phyloP scores from a whole-genome alignment of 2,329 filamentous ascomycete genomes.

The Endoconidiophora laricicola region DNA sequence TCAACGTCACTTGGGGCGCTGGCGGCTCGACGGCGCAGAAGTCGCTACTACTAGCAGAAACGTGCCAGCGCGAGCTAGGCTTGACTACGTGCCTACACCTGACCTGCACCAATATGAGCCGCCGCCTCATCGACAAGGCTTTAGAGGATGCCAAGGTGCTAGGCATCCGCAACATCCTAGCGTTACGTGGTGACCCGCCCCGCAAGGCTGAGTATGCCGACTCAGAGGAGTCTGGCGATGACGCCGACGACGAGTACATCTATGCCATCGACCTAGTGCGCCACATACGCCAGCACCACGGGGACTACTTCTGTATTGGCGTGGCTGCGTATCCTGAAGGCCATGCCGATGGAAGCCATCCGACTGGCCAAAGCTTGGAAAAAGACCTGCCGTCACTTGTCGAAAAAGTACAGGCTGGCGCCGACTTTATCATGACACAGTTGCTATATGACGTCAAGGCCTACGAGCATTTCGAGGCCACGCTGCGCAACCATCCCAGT shows the following conservation, averaged over 20 bases:
- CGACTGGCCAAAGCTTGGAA: constrained; percentile 49
- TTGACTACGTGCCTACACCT: constrained; percentile 91
- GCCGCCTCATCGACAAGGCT: constrained; percentile 68
- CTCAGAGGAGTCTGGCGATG: constrained; percentile 37
- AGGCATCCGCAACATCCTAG: constrained; percentile 86
- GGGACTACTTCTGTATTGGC: constrained; percentile 91
- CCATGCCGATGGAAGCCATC: constrained; percentile 79
- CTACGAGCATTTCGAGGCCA: constrained; percentile 64
- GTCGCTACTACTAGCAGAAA: constrained; percentile 83
- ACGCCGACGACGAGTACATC: constrained; percentile 58
- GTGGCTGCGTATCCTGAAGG: constrained; percentile 93
- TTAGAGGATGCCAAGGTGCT: constrained; percentile 79
- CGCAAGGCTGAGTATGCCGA: constrained; percentile 73
- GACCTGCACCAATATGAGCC: constrained; percentile 96
- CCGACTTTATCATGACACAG: constrained; percentile 97
- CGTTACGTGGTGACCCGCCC: constrained; percentile 79
- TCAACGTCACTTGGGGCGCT: constrained; percentile 96
- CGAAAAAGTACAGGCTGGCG: constrained; percentile 80
- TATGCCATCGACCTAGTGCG: constrained; percentile 80
- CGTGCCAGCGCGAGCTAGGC: constrained; percentile 81
- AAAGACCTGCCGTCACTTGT: constrained; percentile 77
- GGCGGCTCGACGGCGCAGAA: constrained; percentile 83
- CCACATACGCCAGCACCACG: constrained; percentile 74
- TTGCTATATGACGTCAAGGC: constrained; percentile 83
- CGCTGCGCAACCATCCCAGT: constrained; percentile 62